Evolutionary conservation across 2,329 filamentous ascomycete species (phyloP).

Genomic region (Apiospora saccharicola): DNA sequence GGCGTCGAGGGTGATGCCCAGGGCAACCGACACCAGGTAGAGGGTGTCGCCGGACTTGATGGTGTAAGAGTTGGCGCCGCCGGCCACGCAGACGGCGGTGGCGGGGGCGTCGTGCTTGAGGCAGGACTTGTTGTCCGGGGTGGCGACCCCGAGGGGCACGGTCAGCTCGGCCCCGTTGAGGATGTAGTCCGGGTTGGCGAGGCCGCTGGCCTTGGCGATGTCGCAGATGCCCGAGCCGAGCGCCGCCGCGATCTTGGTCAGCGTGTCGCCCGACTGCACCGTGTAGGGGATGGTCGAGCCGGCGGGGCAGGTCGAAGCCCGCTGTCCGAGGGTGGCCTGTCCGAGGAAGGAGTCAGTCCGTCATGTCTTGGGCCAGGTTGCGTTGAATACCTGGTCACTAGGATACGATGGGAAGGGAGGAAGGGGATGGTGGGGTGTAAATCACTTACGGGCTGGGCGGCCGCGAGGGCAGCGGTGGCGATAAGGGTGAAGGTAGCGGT

Average conservation of each 20-base stretch:
- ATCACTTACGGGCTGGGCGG: not conserved
- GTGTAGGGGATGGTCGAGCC: constrained; percentile 2
- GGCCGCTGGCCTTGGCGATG: constrained; percentile 21
- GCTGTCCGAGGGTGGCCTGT: not conserved
- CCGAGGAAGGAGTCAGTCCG: not conserved
- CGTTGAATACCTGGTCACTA: not conserved
- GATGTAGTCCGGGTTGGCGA: constrained; percentile 6
- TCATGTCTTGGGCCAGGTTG: not conserved
- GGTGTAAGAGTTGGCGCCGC: not conserved
- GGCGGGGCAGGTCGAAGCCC: not conserved
- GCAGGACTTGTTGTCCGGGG: constrained; percentile 21
- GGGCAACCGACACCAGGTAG: not conserved
- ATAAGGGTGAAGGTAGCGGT: not conserved
- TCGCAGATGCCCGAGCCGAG: constrained; percentile 22
- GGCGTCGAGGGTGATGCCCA: constrained; percentile 15
- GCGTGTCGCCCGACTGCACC: constrained; percentile 22
- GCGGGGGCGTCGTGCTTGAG: not conserved
- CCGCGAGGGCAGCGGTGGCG: constrained; percentile 4
- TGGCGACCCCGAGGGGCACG: constrained; percentile 8
- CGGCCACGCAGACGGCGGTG: constrained; percentile 18
- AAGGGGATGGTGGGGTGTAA: too few relatives aligned
- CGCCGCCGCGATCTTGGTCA: not conserved
- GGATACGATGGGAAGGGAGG: not conserved
- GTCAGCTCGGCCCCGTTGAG: constrained; percentile 3
- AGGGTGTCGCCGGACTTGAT: constrained; percentile 16